Conservation (phyloP, 2,329 filamentous ascomycete species). For the Aureobasidium sp. region DNA sequence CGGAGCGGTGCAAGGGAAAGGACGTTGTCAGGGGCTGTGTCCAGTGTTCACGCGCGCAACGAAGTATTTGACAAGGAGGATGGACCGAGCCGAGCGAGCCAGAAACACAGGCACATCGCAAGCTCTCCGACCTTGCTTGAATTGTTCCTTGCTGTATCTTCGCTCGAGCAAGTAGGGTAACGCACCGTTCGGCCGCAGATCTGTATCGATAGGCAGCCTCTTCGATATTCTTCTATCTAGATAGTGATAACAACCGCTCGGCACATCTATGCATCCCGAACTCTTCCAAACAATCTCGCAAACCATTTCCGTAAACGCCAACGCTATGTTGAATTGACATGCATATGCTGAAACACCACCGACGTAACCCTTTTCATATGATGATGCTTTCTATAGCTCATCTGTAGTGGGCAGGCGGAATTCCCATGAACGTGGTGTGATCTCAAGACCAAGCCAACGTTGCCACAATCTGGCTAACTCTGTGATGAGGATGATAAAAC, state of each 20-base stretch:
- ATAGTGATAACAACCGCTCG: slow-evolving; percentile 8
- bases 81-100: neutral
- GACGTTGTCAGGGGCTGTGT: slow-evolving; percentile 2
- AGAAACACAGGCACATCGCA: neutral
- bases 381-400: slow-evolving; percentile 21
- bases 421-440: slow-evolving; percentile 51
- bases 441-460: slow-evolving; percentile 56
- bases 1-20: neutral
- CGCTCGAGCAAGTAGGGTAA: neutral
- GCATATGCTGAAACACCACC: slow-evolving; percentile 14
- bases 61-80: neutral
- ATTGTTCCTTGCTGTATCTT: neutral
- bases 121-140: neutral
- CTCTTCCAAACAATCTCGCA: neutral
- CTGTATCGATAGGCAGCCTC: neutral
- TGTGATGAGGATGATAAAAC: slow-evolving; percentile 42
- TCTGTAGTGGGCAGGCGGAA: slow-evolving; percentile 37
- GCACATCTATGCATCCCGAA: slow-evolving; percentile 2
- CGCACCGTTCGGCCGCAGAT: slow-evolving; percentile 1
- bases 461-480: slow-evolving; percentile 52
- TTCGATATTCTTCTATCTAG: neutral
- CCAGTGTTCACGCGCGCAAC: neutral
- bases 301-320: slow-evolving; percentile 2
- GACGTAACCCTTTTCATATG: slow-evolving; percentile 9
- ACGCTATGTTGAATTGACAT: slow-evolving; percentile 12